Evolutionary conservation across 305 asterid genomes (phyloP), one percentile per base, ranked within the genome.

Genomic region (Plantago rigida): DNA sequence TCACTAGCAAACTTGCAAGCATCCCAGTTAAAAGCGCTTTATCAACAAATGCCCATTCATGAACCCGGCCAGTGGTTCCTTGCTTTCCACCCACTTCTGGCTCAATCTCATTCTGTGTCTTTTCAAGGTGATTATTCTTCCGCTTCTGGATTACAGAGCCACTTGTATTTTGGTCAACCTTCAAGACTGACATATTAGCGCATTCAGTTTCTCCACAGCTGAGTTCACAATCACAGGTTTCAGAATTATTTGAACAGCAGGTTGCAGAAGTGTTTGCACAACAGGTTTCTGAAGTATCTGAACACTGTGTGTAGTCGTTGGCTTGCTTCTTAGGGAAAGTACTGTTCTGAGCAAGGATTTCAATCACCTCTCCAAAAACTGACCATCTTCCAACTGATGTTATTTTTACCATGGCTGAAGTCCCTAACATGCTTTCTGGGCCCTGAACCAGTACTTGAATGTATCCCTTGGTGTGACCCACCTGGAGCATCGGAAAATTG

Each of bases 381-480:
- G 99, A 89, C 97, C 97, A 92, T 76, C 99, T 83, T 51, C 96
- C 95, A 12, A 82, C 75, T n/a, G 97, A 86, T 29, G 84, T 84
- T 78, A 92, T 86, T 68, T 82, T 89, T 69, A 74, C 96, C 67
- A 75, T 73, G 46, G 92, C 92, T 14, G 97, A 92, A 66, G 84
- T 66, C 36, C 99, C 99, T 73, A 83, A 64, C 89, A 92, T 65
- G 87, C 85, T 89, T 63, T 78, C 84, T 47, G 89, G 76, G 44
- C 96, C 99, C 64, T 68, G 74, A 51, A 92, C 95, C 48, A 92
- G 87, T 47, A 92, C 97, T 74, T 92, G 99, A 65, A 92, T 77
- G 69, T 92, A 92, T 67, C 94, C 97, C 76, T 92, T 92, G 0
- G 99, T 92, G 83, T 92, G 99, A 59, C 99, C 96, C 77, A 89